phyloP scores from a whole-genome alignment of 2,329 filamentous ascomycete species.

The Microdochium bolleyi region DNA sequence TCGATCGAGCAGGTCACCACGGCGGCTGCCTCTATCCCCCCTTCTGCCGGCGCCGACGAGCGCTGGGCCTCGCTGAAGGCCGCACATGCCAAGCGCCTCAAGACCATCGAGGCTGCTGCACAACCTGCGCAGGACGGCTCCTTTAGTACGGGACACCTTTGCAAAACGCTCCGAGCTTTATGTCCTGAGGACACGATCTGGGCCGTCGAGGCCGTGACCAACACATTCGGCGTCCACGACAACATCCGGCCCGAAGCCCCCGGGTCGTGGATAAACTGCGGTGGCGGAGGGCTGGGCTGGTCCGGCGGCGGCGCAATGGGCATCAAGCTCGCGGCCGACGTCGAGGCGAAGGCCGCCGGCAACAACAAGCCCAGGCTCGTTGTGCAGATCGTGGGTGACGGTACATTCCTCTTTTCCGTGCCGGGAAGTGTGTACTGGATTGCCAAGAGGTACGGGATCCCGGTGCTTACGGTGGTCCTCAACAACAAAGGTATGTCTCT shows the following conservation, averaged over 20 bases:
- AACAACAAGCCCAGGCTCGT: constrained; percentile 39
- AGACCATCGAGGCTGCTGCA: constrained; percentile 47
- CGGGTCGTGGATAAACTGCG: constrained; percentile 44
- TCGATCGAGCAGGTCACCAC: constrained; percentile 62
- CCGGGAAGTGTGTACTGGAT: constrained; percentile 51
- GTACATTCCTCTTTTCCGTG: constrained; percentile 47
- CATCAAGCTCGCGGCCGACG: constrained; percentile 36
- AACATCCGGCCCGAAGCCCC: constrained; percentile 54
- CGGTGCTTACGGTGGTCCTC: constrained; percentile 44
- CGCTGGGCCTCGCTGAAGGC: constrained; percentile 48
- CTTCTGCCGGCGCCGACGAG: constrained; percentile 19
- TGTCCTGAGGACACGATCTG: constrained; percentile 53
- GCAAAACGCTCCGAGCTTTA: constrained; percentile 22
- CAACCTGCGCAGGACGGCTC: constrained; percentile 53
- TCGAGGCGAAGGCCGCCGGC: constrained; percentile 24
- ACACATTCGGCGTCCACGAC: constrained; percentile 57
- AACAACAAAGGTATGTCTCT: constrained; percentile 42
- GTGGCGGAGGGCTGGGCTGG: constrained; percentile 45
- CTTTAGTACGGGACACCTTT: constrained; percentile 45
- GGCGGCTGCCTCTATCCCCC: constrained; percentile 24
- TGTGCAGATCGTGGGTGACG: constrained; percentile 48
- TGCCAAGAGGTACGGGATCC: constrained; percentile 42
- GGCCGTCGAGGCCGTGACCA: constrained; percentile 68
- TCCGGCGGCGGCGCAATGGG: constrained; percentile 42
- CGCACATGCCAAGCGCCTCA: constrained; percentile 50